Evolutionary conservation across 2,329 filamentous ascomycete genomes (phyloP).

Genomic region (Paramyrothecium roridum): DNA sequence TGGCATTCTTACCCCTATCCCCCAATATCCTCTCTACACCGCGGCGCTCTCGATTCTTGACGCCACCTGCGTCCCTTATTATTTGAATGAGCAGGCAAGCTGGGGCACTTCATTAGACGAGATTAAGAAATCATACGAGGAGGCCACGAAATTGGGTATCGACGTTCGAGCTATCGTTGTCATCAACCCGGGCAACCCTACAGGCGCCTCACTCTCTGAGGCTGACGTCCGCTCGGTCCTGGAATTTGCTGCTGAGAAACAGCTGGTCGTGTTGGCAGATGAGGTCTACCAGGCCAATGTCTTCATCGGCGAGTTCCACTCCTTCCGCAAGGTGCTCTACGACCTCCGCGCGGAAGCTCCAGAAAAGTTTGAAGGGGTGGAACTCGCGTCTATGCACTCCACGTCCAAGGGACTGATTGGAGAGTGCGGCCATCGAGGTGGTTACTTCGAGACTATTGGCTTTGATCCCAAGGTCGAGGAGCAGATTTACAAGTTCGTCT

Average conservation of each 20-base stretch:
- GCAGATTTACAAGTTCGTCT: slow-evolving; percentile 97
- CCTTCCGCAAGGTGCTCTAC: slow-evolving; percentile 72
- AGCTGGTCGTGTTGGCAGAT: slow-evolving; percentile 84
- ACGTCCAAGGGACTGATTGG: slow-evolving; percentile 97
- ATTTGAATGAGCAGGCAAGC: slow-evolving; percentile 76
- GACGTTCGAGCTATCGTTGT: slow-evolving; percentile 89
- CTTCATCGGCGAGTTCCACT: slow-evolving; percentile 85
- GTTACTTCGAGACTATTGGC: slow-evolving; percentile 90
- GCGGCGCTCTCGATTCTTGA: slow-evolving; percentile 84
- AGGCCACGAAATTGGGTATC: slow-evolving; percentile 70
- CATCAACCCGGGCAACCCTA: slow-evolving; percentile 97
- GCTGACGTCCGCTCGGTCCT: slow-evolving; percentile 77
- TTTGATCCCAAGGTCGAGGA: slow-evolving; percentile 80
- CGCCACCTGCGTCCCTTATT: slow-evolving; percentile 83
- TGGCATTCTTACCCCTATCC: slow-evolving; percentile 93
- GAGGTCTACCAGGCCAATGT: slow-evolving; percentile 99
- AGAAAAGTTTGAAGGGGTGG: slow-evolving; percentile 74
- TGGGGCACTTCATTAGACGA: slow-evolving; percentile 82
- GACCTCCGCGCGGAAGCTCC: slow-evolving; percentile 56
- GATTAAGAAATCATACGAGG: slow-evolving; percentile 68
- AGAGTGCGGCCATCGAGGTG: slow-evolving; percentile 93
- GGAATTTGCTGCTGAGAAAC: slow-evolving; percentile 77
- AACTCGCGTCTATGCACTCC: slow-evolving; percentile 86
- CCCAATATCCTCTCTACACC: slow-evolving; percentile 95
- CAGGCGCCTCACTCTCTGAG: slow-evolving; percentile 77